A percentile compares a stretch with the other conserved stretches of the same genome.
These are phyloP conservation scores for Cyberlindnera veronae DNA, from an alignment of 805 yeast genomes.

Conservation along the genomic window DNA sequence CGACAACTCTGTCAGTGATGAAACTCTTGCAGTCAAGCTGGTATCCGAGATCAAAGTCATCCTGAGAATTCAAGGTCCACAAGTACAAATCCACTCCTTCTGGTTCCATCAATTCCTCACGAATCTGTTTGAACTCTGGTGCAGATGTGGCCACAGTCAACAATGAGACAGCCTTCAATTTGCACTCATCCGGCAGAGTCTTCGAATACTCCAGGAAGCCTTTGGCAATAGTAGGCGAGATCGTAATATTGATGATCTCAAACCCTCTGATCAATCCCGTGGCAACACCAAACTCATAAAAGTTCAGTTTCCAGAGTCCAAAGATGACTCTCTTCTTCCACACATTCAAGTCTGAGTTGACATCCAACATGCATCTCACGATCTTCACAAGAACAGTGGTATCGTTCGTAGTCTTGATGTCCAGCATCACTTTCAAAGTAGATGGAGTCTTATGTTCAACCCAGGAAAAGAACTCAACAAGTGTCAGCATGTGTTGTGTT, in stretches of 20 bases:
- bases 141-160: constrained; percentile 45
- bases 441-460: constrained; percentile 22
- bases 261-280: constrained; percentile 36
- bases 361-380: constrained; percentile 32
- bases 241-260: constrained; percentile 33
- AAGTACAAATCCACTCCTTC: constrained; percentile 38
- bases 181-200: constrained; percentile 36
- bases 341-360: constrained; percentile 36
- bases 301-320: constrained; percentile 52
- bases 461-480: constrained; percentile 40
- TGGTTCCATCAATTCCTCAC: constrained; percentile 29
- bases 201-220: constrained; percentile 35
- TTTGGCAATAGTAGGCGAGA: constrained; percentile 32
- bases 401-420: constrained; percentile 46
- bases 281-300: constrained; percentile 39
- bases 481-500: constrained; percentile 38
- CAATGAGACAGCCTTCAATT: constrained; percentile 54
- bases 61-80: constrained; percentile 50
- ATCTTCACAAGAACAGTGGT: constrained; percentile 40
- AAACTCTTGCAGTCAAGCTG: constrained; percentile 36
- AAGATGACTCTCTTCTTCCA: constrained; percentile 47
- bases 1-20: constrained; percentile 38
- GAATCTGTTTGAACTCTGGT: constrained; percentile 28
- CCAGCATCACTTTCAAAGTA: constrained; percentile 40
- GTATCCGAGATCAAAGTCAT: constrained; percentile 35